Evolutionary conservation across 805 yeast genomes (phyloP), one percentile per base, ranked within the genome.

Genomic region (Saccharomycopsis guyanensis): DNA sequence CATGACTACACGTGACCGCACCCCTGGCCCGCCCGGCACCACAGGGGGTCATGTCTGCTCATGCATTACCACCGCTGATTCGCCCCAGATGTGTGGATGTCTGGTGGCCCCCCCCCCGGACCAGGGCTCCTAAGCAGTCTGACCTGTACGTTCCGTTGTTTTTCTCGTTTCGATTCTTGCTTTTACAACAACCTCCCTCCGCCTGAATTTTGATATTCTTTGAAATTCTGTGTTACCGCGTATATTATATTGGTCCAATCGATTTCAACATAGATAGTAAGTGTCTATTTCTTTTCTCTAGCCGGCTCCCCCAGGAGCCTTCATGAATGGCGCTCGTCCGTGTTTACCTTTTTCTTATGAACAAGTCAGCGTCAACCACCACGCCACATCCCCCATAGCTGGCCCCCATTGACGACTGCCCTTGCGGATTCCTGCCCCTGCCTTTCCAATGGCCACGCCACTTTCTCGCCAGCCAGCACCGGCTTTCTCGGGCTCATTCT

Each of bases 331-430:
- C 29, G 10, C 29, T 10, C 29, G 29, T 10, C 29, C 10, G 6
- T 25, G 29, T 25, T 25, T 25, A 25, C 29, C 29, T 25, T 25
- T n/a, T n/a, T 34, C 10, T 34, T 34, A 34, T 34, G 37, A 34
- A 34, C 42, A 38, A 38, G 42, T 38, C 42, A 38, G 42, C 42
- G 27, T 20, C 25, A 20, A 34, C 15, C 19, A 13, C 20, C 19
- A 19, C 10, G 19, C 22, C 22, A 19, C 38, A 34, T 10, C 10
- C 22, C 22, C n/a, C 33, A 12, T 29, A 29, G 33, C 33, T 29
- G 33, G 32, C 13, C 13, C 13, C 10, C 32, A 29, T 13, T 29
- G 32, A 10, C 13, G 32, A 29, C 32, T 10, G 32, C 32, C 32
- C 13, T 29, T n/a, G n/a, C n/a, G n/a, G n/a, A n/a, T n/a, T n/a